Evolutionary conservation across 768 basidiomycete genomes (phyloP).

Genomic region (Termitomyces sp.): DNA sequence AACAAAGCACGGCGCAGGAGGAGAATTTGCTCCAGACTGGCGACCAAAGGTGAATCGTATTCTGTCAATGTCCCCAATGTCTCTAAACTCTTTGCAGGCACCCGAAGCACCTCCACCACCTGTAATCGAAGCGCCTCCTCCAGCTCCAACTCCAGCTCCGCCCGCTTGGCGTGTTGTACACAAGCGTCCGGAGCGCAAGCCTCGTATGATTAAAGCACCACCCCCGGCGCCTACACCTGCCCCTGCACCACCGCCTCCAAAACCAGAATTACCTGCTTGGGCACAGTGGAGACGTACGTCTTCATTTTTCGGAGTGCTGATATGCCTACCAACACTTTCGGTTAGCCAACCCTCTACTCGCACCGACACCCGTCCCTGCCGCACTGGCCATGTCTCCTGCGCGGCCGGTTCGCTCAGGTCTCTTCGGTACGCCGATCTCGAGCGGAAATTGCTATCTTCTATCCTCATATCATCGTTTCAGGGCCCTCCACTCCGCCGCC

Average conservation of each 20-base stretch:
- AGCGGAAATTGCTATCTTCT: neutral
- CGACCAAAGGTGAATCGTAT: conserved; percentile 44
- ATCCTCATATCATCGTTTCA: neutral
- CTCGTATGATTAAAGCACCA: conserved; percentile 39
- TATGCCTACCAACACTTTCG: neutral
- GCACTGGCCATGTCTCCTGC: conserved; percentile 33
- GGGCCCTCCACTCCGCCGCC: conserved; percentile 7
- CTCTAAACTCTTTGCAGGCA: conserved; percentile 14
- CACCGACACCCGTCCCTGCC: conserved; percentile 40
- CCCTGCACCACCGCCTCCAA: conserved; percentile 42
- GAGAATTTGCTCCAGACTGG: conserved; percentile 78
- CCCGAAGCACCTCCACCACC: conserved; percentile 33
- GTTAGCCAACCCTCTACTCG: conserved; percentile 62
- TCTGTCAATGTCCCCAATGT: neutral
- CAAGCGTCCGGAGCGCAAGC: conserved; percentile 56
- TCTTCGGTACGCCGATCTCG: conserved; percentile 49
- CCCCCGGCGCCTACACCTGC: conserved; percentile 35
- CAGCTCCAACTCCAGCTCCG: conserved; percentile 55
- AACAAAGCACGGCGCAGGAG: conserved; percentile 77
- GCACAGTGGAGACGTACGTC: conserved; percentile 79
- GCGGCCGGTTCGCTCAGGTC: conserved; percentile 53
- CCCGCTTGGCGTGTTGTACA: conserved; percentile 62
- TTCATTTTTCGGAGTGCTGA: neutral
- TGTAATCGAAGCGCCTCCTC: conserved; percentile 40
- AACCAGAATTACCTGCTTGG: conserved; percentile 69